These are phyloP conservation scores for Paramyrothecium roridum DNA, from an alignment of 2,329 filamentous ascomycete species.

Conservation along the genomic window DNA sequence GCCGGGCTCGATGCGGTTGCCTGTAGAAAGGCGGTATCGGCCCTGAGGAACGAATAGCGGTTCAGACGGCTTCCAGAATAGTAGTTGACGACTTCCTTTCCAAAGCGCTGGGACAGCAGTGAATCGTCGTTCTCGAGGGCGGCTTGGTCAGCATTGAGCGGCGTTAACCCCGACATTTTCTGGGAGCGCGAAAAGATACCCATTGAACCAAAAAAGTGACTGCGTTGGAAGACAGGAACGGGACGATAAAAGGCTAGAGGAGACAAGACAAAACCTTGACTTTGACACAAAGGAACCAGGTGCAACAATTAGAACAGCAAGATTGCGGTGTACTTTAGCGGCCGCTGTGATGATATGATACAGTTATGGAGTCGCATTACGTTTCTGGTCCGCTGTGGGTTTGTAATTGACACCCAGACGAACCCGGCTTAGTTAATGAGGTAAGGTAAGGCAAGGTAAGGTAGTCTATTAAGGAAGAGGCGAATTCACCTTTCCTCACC, in stretches of 20 bases:
- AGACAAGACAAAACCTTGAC: no score
- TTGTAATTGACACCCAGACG: neutral
- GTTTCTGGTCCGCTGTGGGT: neutral
- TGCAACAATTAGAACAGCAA: neutral
- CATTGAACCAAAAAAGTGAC: neutral
- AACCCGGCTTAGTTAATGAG: neutral
- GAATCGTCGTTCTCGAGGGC: slow-evolving; percentile 47
- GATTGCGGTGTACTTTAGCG: neutral
- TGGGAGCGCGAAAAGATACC: neutral
- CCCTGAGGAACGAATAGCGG: slow-evolving; percentile 73
- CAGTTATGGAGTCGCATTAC: neutral
- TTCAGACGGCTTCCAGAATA: slow-evolving; percentile 77
- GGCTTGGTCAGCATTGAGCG: slow-evolving; percentile 40
- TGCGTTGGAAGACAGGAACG: no score
- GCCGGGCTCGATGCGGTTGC: slow-evolving; percentile 63
- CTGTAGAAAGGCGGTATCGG: slow-evolving; percentile 67
- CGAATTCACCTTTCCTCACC: no score
- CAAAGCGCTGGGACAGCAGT: slow-evolving; percentile 75
- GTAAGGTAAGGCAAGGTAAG: neutral
- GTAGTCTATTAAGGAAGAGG: neutral
- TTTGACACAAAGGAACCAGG: no score
- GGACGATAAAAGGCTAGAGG: no score
- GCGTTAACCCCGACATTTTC: slow-evolving; percentile 22
- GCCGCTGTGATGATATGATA: no score
- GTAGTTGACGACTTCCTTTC: slow-evolving; percentile 79